Evolutionary conservation across 2,329 filamentous ascomycete species (phyloP), one percentile per base, ranked within the genome.

Genomic region (Botryotinia globosa): DNA sequence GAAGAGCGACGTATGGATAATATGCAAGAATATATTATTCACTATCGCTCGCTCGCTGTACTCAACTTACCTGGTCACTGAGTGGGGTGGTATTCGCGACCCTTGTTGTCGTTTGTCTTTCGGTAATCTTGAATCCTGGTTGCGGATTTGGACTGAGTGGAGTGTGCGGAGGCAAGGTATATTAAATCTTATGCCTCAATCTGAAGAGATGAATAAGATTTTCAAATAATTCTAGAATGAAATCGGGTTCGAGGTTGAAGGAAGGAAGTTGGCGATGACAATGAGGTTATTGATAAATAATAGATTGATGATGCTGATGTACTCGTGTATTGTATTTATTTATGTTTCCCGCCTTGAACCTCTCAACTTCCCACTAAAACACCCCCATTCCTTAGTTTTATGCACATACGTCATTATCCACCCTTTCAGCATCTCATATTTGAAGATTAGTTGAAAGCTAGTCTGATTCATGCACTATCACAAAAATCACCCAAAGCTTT

Each of bases 31-130:
- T 18, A 32, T 22, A 42, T 34, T 48, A 14, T 48, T 67, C 45
- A 64, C 39, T 64, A n/a, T 45, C 25, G n/a, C 51, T 29, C 51
- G 51, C 51, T 56, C 51, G 32, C 32, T 34, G 58, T 37, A 25
- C 20, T 37, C 32, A 61, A 34, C 39, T 44, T 64, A 68, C 65
- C 48, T 42, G n/a, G n/a, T 44, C n/a, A 42, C 29, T 58, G 48
- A 56, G 48, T 68, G 34, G 48, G 48, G 65, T 56, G 34, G 18
- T 56, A 56, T 56, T 56, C 10, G 10, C 48, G 37, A 56, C 48
- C 65, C 65, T 68, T 68, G 65, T 68, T 56, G 65, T 56, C 34
- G 34, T 67, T n/a, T 62, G 34, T 56, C 45, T 67, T 25, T 54
- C 34, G 45, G 64, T 54, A 67, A 54, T 66, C 32, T 66, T 22